Conservation (phyloP, 352 stramenopile genomes). For the Globisporangium megalacanthum region DNA sequence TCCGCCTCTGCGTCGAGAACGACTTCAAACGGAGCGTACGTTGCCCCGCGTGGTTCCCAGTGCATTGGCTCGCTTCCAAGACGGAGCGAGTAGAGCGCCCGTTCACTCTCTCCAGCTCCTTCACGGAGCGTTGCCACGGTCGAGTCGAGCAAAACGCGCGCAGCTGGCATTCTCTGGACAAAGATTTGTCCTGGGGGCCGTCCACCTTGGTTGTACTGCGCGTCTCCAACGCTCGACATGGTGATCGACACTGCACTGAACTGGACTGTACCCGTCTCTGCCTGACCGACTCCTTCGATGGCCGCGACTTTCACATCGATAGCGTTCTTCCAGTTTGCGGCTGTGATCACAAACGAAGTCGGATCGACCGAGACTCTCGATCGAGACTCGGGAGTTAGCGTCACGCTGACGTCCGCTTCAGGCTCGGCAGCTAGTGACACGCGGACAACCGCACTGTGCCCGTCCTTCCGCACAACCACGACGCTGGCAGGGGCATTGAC, state of each 20-base stretch:
- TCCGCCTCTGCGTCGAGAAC: constrained; percentile 30
- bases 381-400: constrained; percentile 17
- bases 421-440: constrained; percentile 39
- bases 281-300: not conserved
- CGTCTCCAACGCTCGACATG: constrained; percentile 25
- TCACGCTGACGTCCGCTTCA: constrained; percentile 27
- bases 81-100: constrained; percentile 27
- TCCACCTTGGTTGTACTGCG: constrained; percentile 29
- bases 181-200: constrained; percentile 20
- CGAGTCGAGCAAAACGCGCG: constrained; percentile 33
- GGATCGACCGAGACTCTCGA: constrained; percentile 27
- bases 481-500: constrained; percentile 19
- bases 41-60: constrained; percentile 34
- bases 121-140: constrained; percentile 25
- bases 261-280: constrained; percentile 12
- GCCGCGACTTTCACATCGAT: constrained; percentile 23
- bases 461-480: constrained; percentile 33
- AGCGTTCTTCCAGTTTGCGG: constrained; percentile 22
- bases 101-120: constrained; percentile 26
- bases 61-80: constrained; percentile 57
- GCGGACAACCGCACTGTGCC: constrained; percentile 34
- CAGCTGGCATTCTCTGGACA: constrained; percentile 36
- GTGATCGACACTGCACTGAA: constrained; percentile 23
- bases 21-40: constrained; percentile 36
- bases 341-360: constrained; percentile 22